Evolutionary conservation across 129 eudicot genomes (phyloP).

Genomic region (Flaveria brownii): DNA sequence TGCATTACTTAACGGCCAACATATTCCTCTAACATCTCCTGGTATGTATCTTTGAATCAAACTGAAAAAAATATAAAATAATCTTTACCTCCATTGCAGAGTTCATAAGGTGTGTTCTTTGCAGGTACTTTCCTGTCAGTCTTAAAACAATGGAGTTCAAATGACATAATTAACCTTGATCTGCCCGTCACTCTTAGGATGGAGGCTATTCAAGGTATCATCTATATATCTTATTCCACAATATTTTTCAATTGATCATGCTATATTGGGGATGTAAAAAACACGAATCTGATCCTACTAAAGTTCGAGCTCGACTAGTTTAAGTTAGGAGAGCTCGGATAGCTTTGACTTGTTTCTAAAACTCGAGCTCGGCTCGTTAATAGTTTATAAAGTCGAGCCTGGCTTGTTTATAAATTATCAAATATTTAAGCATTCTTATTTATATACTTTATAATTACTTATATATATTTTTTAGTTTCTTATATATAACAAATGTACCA

Average conservation of each 20-base stretch:
- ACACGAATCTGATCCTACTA: not conserved
- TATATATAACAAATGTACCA: too few species aligned
- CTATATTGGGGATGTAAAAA: not conserved
- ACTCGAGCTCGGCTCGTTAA: too few species aligned
- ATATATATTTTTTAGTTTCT: too few species aligned
- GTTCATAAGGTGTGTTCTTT: constrained; percentile 6
- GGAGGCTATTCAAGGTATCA: constrained; percentile 75
- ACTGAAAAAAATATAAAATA: not conserved
- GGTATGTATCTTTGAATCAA: constrained; percentile 41
- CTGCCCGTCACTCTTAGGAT: constrained; percentile 63
- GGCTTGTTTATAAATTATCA: too few species aligned
- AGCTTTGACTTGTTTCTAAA: too few species aligned
- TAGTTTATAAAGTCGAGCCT: too few species aligned
- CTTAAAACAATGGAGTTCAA: constrained; percentile 54
- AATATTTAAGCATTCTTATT: too few species aligned
- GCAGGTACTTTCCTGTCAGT: constrained; percentile 68
- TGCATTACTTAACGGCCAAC: constrained; percentile 49
- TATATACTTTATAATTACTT: too few species aligned
- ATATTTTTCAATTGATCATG: not conserved
- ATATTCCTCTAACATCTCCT: constrained; percentile 51
- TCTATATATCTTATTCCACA: not conserved
- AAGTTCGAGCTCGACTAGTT: too few species aligned
- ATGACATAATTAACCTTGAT: constrained; percentile 58
- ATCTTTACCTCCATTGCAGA: not conserved
- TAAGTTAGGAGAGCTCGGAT: too few species aligned